Conservation (phyloP, 306 rosid species). For the Prosopis cineraria region DNA sequence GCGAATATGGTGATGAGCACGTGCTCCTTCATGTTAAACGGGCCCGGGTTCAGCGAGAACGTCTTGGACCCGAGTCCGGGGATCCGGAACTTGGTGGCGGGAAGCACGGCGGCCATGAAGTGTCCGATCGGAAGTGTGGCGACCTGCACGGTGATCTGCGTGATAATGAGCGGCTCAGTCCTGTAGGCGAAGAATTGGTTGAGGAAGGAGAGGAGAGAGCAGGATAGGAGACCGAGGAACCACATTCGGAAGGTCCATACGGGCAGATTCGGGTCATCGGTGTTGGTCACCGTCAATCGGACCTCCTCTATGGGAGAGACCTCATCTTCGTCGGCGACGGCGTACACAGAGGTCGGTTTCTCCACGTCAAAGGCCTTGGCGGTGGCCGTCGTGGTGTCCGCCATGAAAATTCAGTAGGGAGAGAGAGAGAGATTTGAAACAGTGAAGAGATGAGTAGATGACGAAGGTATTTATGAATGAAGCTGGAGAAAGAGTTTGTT, state of each 20-base stretch:
- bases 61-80: constrained; percentile 43
- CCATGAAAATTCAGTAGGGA: neutral
- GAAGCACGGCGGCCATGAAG: constrained; percentile 65
- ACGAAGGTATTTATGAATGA: neutral
- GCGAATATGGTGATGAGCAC: constrained; percentile 81
- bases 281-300: constrained; percentile 62
- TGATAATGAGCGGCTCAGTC: constrained; percentile 62
- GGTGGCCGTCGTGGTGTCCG: neutral
- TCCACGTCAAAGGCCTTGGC: constrained; percentile 10
- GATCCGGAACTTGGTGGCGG: constrained; percentile 43
- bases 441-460: neutral
- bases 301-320: constrained; percentile 71
- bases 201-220: constrained; percentile 66
- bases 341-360: neutral
- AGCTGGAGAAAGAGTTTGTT: neutral
- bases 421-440: neutral
- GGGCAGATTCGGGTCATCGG: constrained; percentile 64
- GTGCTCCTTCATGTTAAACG: constrained; percentile 88
- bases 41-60: constrained; percentile 69
- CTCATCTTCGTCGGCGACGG: constrained; percentile 42
- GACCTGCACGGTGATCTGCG: constrained; percentile 64
- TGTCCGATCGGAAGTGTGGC: constrained; percentile 71
- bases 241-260: constrained; percentile 96
- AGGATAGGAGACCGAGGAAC: constrained; percentile 64
- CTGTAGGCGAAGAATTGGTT: constrained; percentile 85